A percentile compares a stretch with the other conserved stretches of the same genome.
Conservation (phyloP, 352 stramenopile species). For the Phytophthora pini region DNA sequence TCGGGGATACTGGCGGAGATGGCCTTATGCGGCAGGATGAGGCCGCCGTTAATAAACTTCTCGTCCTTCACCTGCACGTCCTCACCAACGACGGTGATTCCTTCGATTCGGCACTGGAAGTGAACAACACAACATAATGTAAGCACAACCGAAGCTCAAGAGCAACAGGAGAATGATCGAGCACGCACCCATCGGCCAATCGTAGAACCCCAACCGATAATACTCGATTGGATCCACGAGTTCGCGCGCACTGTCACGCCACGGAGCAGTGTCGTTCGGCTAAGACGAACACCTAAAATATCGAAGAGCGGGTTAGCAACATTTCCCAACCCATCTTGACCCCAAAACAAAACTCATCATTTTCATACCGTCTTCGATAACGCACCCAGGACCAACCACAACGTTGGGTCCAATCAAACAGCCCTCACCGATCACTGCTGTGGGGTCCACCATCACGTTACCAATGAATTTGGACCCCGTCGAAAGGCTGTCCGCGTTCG, state of each 20-base stretch:
- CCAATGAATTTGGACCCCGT: slow-evolving; percentile 79
- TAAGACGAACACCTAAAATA: slow-evolving; percentile 77
- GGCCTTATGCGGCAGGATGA: slow-evolving; percentile 90
- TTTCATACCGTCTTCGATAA: slow-evolving; percentile 81
- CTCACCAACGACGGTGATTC: slow-evolving; percentile 85
- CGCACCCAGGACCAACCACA: slow-evolving; percentile 78
- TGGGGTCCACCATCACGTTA: slow-evolving; percentile 87
- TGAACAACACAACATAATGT: neutral
- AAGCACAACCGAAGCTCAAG: neutral
- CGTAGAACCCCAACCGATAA: slow-evolving; percentile 90
- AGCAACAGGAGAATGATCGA: neutral
- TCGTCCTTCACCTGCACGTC: slow-evolving; percentile 91
- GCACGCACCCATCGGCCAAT: slow-evolving; percentile 81
- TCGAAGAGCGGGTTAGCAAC: neutral
- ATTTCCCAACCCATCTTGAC: neutral
- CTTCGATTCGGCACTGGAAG: slow-evolving; percentile 82
- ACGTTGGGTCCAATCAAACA: slow-evolving; percentile 90
- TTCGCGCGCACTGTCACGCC: slow-evolving; percentile 81
- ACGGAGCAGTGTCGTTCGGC: slow-evolving; percentile 79
- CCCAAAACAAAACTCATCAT: neutral
- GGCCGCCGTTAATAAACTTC: slow-evolving; percentile 89
- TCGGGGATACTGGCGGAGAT: slow-evolving; percentile 88
- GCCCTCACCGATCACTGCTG: slow-evolving; percentile 73
- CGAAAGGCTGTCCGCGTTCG: slow-evolving; percentile 53
- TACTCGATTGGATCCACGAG: slow-evolving; percentile 88